phyloP scores from a whole-genome alignment of 1,139 yeast genomes.

The Magnusiomyces starmeri region DNA sequence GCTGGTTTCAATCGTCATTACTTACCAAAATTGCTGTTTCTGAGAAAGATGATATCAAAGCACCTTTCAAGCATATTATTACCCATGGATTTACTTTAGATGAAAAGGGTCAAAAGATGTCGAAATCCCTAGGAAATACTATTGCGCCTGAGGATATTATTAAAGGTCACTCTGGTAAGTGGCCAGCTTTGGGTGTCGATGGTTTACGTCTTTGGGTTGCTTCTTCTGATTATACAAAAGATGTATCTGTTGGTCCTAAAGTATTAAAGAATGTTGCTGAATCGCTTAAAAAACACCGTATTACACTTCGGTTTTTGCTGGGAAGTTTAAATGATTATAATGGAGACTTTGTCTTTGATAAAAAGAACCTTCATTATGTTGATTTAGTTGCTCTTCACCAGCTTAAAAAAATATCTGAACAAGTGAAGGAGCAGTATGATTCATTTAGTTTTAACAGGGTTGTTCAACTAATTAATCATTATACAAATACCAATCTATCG shows the following conservation, averaged over 20 bases:
- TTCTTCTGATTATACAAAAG: conserved; percentile 76
- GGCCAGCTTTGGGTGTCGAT: conserved; percentile 80
- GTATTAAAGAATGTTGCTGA: conserved; percentile 72
- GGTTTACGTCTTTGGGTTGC: conserved; percentile 91
- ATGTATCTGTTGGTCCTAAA: conserved; percentile 66
- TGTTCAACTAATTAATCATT: conserved; percentile 54
- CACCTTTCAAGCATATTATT: conserved; percentile 69
- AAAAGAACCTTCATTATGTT: conserved; percentile 28
- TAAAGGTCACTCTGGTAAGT: conserved; percentile 50
- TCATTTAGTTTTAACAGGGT: conserved; percentile 62
- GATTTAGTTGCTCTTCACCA: conserved; percentile 61
- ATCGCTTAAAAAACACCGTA: conserved; percentile 69
- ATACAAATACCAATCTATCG: conserved; percentile 69
- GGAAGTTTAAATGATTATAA: conserved; percentile 41
- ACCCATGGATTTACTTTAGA: conserved; percentile 95
- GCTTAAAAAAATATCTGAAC: conserved; percentile 43
- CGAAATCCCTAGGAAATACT: conserved; percentile 83
- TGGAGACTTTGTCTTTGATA: conserved; percentile 7
- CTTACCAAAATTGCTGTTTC: conserved; percentile 61
- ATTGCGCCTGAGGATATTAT: conserved; percentile 64
- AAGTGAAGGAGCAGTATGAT: conserved; percentile 43
- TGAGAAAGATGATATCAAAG: conserved; percentile 27
- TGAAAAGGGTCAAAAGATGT: conserved; percentile 82
- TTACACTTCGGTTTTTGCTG: conserved; percentile 70
- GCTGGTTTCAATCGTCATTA: conserved; percentile 96